These are phyloP conservation scores for Trametes hirsuta DNA, from an alignment of 1,284 basidiomycete genomes.

Conservation along the genomic window DNA sequence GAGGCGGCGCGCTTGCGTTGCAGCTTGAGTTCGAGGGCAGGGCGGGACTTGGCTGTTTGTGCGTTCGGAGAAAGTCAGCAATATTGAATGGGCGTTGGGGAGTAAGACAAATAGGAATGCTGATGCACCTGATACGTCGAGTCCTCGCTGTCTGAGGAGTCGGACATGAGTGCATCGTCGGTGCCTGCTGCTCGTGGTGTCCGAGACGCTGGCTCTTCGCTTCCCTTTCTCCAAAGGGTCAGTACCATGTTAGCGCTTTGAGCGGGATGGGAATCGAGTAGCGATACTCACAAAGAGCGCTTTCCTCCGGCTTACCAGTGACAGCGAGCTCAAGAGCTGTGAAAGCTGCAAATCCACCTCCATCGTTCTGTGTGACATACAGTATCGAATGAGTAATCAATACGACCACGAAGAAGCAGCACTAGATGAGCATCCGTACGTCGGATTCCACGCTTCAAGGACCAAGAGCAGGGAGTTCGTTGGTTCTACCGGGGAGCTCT, in stretches of 20 bases:
- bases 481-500: too few species aligned
- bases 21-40: conserved; percentile 20
- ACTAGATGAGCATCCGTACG: background rate
- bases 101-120: background rate
- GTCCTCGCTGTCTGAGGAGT: conserved; percentile 34
- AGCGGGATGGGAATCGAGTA: background rate
- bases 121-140: conserved; percentile 31
- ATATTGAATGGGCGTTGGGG: background rate
- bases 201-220: conserved; percentile 25
- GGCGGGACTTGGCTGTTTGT: conserved; percentile 23
- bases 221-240: conserved; percentile 32
- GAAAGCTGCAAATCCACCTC: conserved; percentile 32
- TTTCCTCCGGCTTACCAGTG: conserved; percentile 24
- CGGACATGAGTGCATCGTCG: conserved; percentile 32
- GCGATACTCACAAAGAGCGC: conserved; percentile 27
- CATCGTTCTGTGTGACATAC: conserved; percentile 14
- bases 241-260: conserved; percentile 4
- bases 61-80: background rate
- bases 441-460: background rate
- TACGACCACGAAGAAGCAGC: background rate
- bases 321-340: conserved; percentile 30
- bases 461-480: too few species aligned
- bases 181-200: conserved; percentile 17
- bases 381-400: background rate
- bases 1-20: conserved; percentile 26